phyloP scores from a whole-genome alignment of 169 alveolate species.

The Theileria sp. region DNA sequence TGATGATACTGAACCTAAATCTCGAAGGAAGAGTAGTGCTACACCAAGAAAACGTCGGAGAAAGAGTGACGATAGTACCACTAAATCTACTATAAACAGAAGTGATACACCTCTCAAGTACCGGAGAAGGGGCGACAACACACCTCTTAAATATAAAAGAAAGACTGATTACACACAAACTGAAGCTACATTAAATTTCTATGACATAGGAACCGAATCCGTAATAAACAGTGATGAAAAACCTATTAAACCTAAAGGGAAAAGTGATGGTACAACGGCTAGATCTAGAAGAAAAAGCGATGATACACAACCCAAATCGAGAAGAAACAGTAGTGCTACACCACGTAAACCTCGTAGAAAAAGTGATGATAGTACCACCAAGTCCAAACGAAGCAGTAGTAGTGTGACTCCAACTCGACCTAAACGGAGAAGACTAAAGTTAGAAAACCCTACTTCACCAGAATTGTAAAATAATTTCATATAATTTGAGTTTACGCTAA shows the following conservation, averaged over 20 bases:
- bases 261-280: not conserved
- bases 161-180: too few species aligned
- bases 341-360: not conserved
- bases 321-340: not conserved
- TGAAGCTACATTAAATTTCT: too few species aligned
- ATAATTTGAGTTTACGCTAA: constrained; percentile 20
- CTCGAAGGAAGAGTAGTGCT: not conserved
- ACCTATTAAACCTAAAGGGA: not conserved
- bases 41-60: constrained; percentile 4
- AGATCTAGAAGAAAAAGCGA: not conserved
- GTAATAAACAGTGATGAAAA: not conserved
- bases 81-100: not conserved
- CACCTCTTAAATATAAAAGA: not conserved
- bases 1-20: not conserved
- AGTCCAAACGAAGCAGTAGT: not conserved
- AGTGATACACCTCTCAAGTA: not conserved
- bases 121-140: not conserved
- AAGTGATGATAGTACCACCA: not conserved
- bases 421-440: constrained; percentile 10
- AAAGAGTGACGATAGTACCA: not conserved
- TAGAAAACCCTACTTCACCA: constrained; percentile 5
- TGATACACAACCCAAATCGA: not conserved
- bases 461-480: not conserved
- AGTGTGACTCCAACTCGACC: not conserved
- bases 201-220: too few species aligned